phyloP scores from a whole-genome alignment of 1,284 basidiomycete genomes.

The Testicularia cyperi region DNA sequence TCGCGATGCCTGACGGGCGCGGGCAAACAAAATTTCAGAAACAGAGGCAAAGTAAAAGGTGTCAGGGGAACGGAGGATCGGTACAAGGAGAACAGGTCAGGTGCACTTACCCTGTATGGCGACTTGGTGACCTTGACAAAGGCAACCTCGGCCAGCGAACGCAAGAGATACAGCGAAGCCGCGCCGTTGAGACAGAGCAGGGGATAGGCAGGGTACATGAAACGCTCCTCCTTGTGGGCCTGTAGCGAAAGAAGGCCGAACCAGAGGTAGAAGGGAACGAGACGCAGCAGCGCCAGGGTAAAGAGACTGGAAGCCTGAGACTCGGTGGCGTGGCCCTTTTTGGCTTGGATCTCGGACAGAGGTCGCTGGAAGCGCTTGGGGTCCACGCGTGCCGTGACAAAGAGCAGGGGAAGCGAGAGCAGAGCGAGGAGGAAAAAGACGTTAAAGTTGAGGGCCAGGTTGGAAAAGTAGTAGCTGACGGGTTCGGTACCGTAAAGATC shows the following conservation, averaged over 20 bases:
- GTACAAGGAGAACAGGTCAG: too few species aligned
- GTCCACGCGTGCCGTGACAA: constrained; percentile 75
- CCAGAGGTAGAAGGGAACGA: constrained; percentile 89
- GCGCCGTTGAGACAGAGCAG: constrained; percentile 92
- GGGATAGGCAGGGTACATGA: constrained; percentile 93
- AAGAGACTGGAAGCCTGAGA: constrained; percentile 28
- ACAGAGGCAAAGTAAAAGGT: too few species aligned
- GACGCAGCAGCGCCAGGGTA: constrained; percentile 70
- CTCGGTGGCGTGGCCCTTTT: constrained; percentile 16
- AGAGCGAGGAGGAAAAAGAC: constrained; percentile 74
- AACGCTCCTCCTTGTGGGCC: constrained; percentile 95
- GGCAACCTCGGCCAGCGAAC: constrained; percentile 30
- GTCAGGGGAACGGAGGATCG: too few species aligned
- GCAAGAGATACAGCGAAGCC: constrained; percentile 69
- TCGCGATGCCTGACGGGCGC: constrained; percentile 32
- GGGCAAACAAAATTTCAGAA: too few species aligned
- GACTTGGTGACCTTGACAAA: constrained; percentile 44
- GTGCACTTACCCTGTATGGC: constrained; percentile 17
- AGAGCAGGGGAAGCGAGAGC: constrained; percentile 67
- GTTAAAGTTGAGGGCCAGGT: constrained; percentile 88
- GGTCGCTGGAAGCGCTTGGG: constrained; percentile 74
- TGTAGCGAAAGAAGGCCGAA: constrained; percentile 75
- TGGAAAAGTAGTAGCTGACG: constrained; percentile 63
- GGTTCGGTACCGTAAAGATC: constrained; percentile 91
- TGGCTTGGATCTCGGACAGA: constrained; percentile 62